These are phyloP conservation scores for Canna indica DNA, from an alignment of 176 grass and related monocot genomes.

Conservation along the genomic window DNA sequence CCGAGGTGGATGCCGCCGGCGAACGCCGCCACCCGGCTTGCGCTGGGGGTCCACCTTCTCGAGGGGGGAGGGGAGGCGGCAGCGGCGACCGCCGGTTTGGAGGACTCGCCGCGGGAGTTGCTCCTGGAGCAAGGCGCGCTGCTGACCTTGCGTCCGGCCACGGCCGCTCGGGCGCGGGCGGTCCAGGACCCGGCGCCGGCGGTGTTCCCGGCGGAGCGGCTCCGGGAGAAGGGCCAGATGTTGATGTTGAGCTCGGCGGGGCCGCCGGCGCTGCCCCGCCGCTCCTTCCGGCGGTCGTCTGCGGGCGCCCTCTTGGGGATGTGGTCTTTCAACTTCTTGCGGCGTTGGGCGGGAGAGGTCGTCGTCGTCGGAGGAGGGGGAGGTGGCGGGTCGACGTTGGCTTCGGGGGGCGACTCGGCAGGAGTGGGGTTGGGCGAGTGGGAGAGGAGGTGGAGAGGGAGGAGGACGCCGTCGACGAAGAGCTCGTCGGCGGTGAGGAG, in stretches of 20 bases:
- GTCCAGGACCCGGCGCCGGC: constrained; percentile 12
- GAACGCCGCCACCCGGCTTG: constrained; percentile 16
- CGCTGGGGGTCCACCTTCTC: constrained; percentile 42
- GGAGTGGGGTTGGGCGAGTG: neutral
- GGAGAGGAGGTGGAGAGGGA: constrained; percentile 44
- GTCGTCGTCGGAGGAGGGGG: neutral
- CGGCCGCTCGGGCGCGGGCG: neutral
- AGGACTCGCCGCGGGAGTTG: constrained; percentile 81
- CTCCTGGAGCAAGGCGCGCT: constrained; percentile 93
- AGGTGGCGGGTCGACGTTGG: neutral
- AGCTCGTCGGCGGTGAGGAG: constrained; percentile 96
- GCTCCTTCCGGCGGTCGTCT: constrained; percentile 38
- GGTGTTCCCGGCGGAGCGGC: constrained; percentile 69
- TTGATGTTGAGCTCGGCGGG: constrained; percentile 91
- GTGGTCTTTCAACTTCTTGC: constrained; percentile 62
- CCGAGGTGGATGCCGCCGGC: constrained; percentile 61
- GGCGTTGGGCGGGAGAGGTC: neutral
- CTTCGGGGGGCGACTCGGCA: neutral
- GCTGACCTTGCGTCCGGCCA: constrained; percentile 20
- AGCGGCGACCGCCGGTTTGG: constrained; percentile 6
- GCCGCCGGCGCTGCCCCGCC: constrained; percentile 30
- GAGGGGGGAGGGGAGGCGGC: constrained; percentile 38
- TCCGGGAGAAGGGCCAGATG: constrained; percentile 90
- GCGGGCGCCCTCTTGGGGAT: constrained; percentile 34
- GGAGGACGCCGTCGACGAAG: constrained; percentile 87